These are phyloP conservation scores for Friedmanniomyces endolithicus DNA, from an alignment of 495 filamentous ascomycete species.

Conservation along the genomic window DNA sequence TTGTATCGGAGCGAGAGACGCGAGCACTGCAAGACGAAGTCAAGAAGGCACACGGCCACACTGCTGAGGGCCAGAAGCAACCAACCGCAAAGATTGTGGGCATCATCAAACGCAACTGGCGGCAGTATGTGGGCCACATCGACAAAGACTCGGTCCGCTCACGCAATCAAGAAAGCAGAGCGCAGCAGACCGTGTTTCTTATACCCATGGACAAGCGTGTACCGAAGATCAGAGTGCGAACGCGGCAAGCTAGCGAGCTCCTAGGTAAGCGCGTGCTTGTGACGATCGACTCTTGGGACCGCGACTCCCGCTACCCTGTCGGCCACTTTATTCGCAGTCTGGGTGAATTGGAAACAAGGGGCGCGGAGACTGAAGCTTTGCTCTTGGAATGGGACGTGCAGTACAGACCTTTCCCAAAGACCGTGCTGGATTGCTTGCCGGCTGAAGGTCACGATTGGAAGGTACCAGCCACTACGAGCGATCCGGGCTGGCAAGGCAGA, in stretches of 20 bases:
- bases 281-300: constrained; percentile 89
- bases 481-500: constrained; percentile 75
- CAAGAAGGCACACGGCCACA: constrained; percentile 68
- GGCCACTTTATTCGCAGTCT: constrained; percentile 91
- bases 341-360: constrained; percentile 88
- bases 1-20: constrained; percentile 76
- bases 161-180: constrained; percentile 55
- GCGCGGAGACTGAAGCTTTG: constrained; percentile 88
- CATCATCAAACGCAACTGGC: constrained; percentile 87
- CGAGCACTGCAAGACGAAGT: constrained; percentile 82
- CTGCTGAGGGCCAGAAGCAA: constrained; percentile 64
- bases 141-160: constrained; percentile 72
- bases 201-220: constrained; percentile 96
- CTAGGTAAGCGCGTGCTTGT: constrained; percentile 88
- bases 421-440: constrained; percentile 85
- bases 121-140: constrained; percentile 92
- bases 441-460: constrained; percentile 87
- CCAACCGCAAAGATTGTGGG: constrained; percentile 91
- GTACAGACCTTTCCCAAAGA: constrained; percentile 92
- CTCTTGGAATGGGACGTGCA: constrained; percentile 94
- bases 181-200: constrained; percentile 84
- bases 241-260: constrained; percentile 75
- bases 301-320: constrained; percentile 78
- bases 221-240: constrained; percentile 86
- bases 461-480: constrained; percentile 60